A percentile compares a stretch with the other conserved stretches of the same genome.
Evolutionary conservation across 2,329 filamentous ascomycete genomes (phyloP).

Genomic region (Parastagonospora nodorum): DNA sequence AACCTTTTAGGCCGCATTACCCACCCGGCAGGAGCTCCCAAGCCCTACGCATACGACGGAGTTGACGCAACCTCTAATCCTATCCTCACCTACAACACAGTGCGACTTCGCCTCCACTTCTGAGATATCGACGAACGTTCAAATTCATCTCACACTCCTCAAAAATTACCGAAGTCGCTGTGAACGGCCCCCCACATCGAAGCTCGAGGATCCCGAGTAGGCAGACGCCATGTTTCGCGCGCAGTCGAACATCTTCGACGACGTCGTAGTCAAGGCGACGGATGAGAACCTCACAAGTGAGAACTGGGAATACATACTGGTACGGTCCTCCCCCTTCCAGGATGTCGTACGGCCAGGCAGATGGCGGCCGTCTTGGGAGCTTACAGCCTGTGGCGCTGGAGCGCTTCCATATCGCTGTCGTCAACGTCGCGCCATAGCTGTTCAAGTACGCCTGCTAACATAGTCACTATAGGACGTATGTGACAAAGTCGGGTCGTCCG

Average conservation of each 20-base stretch:
- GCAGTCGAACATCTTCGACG: constrained; percentile 71
- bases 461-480: constrained; percentile 58
- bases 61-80: constrained; percentile 7
- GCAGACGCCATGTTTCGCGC: constrained; percentile 52
- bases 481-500: constrained; percentile 60
- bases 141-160: background rate
- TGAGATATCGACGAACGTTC: background rate
- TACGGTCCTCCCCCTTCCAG: constrained; percentile 33
- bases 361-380: background rate
- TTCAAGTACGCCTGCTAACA: background rate
- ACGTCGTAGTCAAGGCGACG: constrained; percentile 80
- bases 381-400: too few species aligned
- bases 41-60: constrained; percentile 23
- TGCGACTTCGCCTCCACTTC: background rate
- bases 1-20: constrained; percentile 2
- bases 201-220: constrained; percentile 4
- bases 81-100: constrained; percentile 4
- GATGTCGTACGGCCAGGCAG: background rate
- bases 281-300: constrained; percentile 95
- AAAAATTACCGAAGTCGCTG: background rate
- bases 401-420: too few species aligned
- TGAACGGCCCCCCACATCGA: background rate
- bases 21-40: constrained; percentile 21
- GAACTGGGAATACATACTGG: constrained; percentile 74
- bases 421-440: too few species aligned